A percentile compares a stretch with the other conserved stretches of the same genome.
These are phyloP conservation scores for Bryum argenteum DNA, from an alignment of 225 moss, liverwort and hornwort genomes.

Conservation along the genomic window DNA sequence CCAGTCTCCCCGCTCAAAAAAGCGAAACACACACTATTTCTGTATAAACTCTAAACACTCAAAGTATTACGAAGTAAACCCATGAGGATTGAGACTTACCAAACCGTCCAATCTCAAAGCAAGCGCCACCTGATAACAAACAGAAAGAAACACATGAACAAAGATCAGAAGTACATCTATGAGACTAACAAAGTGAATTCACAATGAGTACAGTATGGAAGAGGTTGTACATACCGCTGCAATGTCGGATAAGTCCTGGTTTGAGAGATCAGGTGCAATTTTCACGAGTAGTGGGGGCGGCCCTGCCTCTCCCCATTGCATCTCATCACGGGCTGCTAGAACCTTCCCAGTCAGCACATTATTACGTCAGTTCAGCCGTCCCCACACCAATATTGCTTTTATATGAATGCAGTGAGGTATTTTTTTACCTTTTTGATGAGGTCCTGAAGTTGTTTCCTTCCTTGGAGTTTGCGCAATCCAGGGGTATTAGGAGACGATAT, in stretches of 20 bases:
- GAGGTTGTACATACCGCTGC: constrained; percentile 63
- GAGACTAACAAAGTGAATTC: not conserved
- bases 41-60: not conserved
- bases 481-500: constrained; percentile 98
- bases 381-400: not conserved
- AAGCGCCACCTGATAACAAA: constrained; percentile 62
- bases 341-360: constrained; percentile 49
- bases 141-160: not conserved
- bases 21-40: constrained; percentile 3
- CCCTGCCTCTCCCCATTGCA: constrained; percentile 94
- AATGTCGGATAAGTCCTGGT: constrained; percentile 90
- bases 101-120: constrained; percentile 76
- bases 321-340: constrained; percentile 94
- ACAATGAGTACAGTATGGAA: constrained; percentile 1
- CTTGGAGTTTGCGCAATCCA: constrained; percentile 92
- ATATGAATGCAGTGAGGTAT: no score
- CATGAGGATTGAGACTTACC: constrained; percentile 42
- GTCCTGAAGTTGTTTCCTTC: constrained; percentile 92
- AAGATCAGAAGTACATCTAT: constrained; percentile 4
- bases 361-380: constrained; percentile 21
- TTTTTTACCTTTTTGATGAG: constrained; percentile 75
- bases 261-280: constrained; percentile 96
- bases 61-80: not conserved
- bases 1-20: constrained; percentile 14
- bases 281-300: constrained; percentile 96